Percentiles rank a stretch among this genome's conserved stretches.
Evolutionary conservation across 2,329 filamentous ascomycete genomes (phyloP).

Genomic region (Beauveria caledonica): DNA sequence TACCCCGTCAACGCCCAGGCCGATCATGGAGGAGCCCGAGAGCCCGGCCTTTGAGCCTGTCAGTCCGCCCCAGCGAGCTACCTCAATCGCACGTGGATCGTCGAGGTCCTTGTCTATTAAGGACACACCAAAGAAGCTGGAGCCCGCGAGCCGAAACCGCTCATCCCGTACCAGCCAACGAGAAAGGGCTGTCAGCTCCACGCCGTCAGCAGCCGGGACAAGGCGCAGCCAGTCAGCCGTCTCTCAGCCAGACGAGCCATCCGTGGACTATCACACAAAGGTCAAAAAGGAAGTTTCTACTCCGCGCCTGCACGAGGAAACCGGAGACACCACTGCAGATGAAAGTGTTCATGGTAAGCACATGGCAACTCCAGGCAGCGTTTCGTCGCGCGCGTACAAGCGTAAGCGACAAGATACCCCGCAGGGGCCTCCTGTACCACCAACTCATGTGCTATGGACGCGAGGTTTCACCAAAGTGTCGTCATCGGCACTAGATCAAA

Average conservation of each 20-base stretch:
- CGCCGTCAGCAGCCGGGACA: conserved; percentile 26
- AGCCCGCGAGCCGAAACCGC: conserved; percentile 21
- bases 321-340: conserved; percentile 47
- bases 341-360: conserved; percentile 38
- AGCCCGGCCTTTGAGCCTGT: conserved; percentile 52
- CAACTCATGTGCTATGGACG: conserved; percentile 65
- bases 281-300: conserved; percentile 55
- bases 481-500: conserved; percentile 65
- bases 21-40: conserved; percentile 28
- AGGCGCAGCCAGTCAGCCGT: conserved; percentile 38
- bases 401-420: conserved; percentile 50
- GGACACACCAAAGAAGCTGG: conserved; percentile 15
- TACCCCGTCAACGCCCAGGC: conserved; percentile 49
- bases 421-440: conserved; percentile 41
- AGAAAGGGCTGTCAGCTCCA: conserved; percentile 25
- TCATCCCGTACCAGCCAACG: conserved; percentile 30
- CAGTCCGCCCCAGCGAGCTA: conserved; percentile 41
- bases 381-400: conserved; percentile 37
- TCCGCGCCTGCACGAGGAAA: conserved; percentile 45
- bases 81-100: conserved; percentile 27
- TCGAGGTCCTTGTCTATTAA: conserved; percentile 18
- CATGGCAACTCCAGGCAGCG: conserved; percentile 28
- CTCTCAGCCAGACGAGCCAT: conserved; percentile 40
- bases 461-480: conserved; percentile 68
- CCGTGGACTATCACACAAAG: conserved; percentile 31